These are phyloP conservation scores for Candida verbasci DNA, from an alignment of 805 yeast species.

Conservation along the genomic window DNA sequence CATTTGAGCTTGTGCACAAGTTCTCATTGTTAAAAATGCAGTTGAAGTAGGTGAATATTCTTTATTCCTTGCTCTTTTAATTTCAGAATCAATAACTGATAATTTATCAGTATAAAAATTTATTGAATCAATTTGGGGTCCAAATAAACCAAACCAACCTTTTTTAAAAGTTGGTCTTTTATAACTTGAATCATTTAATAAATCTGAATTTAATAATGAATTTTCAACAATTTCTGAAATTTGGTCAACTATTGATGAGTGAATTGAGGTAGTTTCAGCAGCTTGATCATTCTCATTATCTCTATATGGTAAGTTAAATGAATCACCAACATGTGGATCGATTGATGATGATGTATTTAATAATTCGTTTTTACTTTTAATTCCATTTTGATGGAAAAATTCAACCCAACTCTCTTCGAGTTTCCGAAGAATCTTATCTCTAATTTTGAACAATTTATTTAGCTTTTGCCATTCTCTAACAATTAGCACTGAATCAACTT, in stretches of 20 bases:
- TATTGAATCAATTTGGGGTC: slow-evolving; percentile 75
- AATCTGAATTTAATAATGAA: slow-evolving; percentile 7
- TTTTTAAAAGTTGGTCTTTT: slow-evolving; percentile 58
- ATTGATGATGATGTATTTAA: slow-evolving; percentile 22
- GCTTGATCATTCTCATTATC: too few species aligned
- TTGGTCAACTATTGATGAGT: slow-evolving; percentile 21
- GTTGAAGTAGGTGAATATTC: slow-evolving; percentile 82
- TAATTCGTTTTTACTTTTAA: slow-evolving; percentile 25
- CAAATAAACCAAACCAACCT: slow-evolving; percentile 61
- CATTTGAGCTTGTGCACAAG: slow-evolving; percentile 94
- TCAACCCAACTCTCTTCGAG: slow-evolving; percentile 73
- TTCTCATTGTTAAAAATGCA: slow-evolving; percentile 91
- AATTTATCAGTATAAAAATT: slow-evolving; percentile 68
- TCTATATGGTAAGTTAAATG: slow-evolving; percentile 12
- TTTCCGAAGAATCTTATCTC: slow-evolving; percentile 49
- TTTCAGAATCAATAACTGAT: slow-evolving; percentile 66
- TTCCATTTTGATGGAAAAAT: slow-evolving; percentile 44
- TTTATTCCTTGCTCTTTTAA: slow-evolving; percentile 56
- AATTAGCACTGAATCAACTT: slow-evolving; percentile 69
- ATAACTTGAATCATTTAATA: slow-evolving; percentile 15
- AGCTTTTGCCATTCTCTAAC: slow-evolving; percentile 84
- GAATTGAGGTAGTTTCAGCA: slow-evolving; percentile 3
- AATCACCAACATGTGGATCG: slow-evolving; percentile 25
- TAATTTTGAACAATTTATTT: slow-evolving; percentile 57
- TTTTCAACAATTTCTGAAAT: slow-evolving; percentile 16